phyloP scores from a whole-genome alignment of 257 asterid genomes.

The Ballota nigra region DNA sequence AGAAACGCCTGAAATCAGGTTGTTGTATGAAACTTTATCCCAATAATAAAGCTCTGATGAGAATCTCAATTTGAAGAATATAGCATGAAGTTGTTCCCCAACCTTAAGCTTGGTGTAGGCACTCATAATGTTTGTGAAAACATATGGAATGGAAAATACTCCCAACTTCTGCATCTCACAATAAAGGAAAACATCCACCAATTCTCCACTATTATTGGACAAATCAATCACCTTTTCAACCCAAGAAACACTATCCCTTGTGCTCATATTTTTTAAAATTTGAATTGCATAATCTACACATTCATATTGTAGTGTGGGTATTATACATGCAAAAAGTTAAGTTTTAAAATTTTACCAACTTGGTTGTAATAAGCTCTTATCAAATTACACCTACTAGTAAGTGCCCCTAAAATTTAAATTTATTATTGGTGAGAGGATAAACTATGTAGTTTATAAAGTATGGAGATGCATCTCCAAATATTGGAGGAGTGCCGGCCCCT shows the following conservation, averaged over 20 bases:
- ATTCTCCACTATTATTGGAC: conserved; percentile 46
- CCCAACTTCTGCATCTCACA: conserved; percentile 69
- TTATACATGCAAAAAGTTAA: too few species aligned
- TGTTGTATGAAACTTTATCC: too few species aligned
- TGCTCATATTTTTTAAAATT: conserved; percentile 45
- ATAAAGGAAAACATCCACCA: conserved; percentile 55
- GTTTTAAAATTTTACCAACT: too few species aligned
- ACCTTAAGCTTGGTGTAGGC: conserved; percentile 61
- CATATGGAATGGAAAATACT: conserved; percentile 75
- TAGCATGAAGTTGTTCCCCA: conserved; percentile 76
- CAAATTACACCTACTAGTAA: too few species aligned
- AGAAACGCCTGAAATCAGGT: too few species aligned
- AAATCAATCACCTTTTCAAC: conserved; percentile 83
- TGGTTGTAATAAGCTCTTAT: too few species aligned
- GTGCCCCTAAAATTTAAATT: too few species aligned
- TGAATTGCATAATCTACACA: conserved; percentile 50
- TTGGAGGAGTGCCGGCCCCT: too few species aligned
- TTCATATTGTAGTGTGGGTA: too few species aligned
- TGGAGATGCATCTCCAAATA: too few species aligned
- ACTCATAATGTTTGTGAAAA: conserved; percentile 75
- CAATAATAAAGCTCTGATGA: conserved; percentile 58
- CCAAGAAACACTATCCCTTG: conserved; percentile 77
- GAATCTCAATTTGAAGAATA: conserved; percentile 69
- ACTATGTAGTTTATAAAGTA: too few species aligned
- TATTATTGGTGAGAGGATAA: too few species aligned